phyloP scores from a whole-genome alignment of 352 stramenopile species.

The Phytopythium litorale region DNA sequence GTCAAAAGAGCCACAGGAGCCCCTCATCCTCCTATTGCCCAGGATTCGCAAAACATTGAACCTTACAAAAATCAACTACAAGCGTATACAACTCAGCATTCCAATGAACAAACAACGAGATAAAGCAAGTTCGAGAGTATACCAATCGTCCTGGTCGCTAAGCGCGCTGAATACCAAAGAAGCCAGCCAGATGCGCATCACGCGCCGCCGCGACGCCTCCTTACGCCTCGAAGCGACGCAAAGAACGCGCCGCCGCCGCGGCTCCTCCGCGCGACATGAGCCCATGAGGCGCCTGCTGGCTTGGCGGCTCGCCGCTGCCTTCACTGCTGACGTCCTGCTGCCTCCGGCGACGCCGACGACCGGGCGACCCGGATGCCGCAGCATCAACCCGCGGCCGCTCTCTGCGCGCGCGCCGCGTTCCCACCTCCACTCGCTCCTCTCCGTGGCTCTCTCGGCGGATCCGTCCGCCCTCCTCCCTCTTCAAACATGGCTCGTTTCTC shows the following conservation, averaged over 20 bases:
- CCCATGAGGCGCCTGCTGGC: neutral
- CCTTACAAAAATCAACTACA: neutral
- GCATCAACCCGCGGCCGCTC: neutral
- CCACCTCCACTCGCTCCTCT: conserved; percentile 5
- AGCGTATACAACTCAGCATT: neutral
- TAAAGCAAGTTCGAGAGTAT: neutral
- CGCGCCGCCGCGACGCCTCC: neutral
- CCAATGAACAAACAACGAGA: neutral
- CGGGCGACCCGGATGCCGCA: neutral
- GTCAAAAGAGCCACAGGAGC: neutral
- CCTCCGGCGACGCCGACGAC: neutral
- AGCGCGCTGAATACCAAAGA: neutral
- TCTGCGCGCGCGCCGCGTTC: conserved; percentile 3
- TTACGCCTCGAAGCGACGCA: neutral
- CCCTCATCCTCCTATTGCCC: neutral
- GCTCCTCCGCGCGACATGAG: neutral
- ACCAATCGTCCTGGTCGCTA: neutral
- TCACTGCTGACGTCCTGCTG: neutral
- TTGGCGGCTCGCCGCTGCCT: neutral
- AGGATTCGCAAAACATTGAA: neutral
- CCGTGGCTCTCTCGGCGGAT: neutral
- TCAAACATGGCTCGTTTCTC: conserved; percentile 9
- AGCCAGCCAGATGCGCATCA: conserved; percentile 1
- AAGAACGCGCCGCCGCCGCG: neutral
- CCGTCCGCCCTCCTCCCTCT: conserved; percentile 2